Conservation (phyloP, 1,139 yeast species). For the Tardiomyces digboiensis region DNA sequence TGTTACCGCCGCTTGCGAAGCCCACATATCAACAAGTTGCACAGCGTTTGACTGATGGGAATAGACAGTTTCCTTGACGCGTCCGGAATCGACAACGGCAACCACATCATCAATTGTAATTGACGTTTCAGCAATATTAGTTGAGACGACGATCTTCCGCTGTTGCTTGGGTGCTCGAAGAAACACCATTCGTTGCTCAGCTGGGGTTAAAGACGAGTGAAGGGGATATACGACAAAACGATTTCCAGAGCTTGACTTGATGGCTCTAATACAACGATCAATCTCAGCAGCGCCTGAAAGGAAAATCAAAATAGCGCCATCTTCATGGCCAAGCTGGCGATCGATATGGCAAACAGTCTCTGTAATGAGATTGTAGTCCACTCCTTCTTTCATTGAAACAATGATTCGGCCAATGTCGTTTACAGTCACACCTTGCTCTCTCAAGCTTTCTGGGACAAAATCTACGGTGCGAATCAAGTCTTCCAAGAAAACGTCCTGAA, state of each 20-base stretch:
- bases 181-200: constrained; percentile 76
- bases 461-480: constrained; percentile 35
- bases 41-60: constrained; percentile 62
- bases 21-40: constrained; percentile 71
- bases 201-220: constrained; percentile 78
- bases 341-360: constrained; percentile 47
- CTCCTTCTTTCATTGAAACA: constrained; percentile 30
- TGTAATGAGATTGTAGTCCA: constrained; percentile 66
- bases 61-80: constrained; percentile 69
- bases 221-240: constrained; percentile 42
- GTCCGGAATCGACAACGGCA: constrained; percentile 81
- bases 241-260: constrained; percentile 16
- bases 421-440: constrained; percentile 7
- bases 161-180: constrained; percentile 38
- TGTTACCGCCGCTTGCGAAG: constrained; percentile 82
- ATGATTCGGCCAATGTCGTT: constrained; percentile 25
- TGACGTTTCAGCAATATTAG: constrained; percentile 78
- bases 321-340: constrained; percentile 32
- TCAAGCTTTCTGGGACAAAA: constrained; percentile 8
- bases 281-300: constrained; percentile 92
- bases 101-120: constrained; percentile 93
- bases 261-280: constrained; percentile 40
- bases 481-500: constrained; percentile 64
- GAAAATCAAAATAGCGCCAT: constrained; percentile 76
- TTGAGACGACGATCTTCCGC: constrained; percentile 80